Percentiles rank a stretch among this genome's conserved stretches.
Conservation (phyloP, 768 basidiomycete genomes). For the Xerocomellus intermedius region DNA sequence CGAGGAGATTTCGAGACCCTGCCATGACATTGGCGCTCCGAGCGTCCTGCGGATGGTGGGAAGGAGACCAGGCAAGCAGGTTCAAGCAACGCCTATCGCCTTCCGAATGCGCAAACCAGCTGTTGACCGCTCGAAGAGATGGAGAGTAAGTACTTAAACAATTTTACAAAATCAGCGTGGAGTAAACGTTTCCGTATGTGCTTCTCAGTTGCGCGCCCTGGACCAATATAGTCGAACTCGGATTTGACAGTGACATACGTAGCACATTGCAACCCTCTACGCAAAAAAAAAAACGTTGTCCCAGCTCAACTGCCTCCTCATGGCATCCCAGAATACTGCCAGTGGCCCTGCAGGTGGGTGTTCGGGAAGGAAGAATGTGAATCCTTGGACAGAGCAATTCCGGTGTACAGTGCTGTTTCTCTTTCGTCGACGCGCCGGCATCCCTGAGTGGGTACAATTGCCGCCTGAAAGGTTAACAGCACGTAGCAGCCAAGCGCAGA, state of each 20-base stretch:
- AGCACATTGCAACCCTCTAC: neutral
- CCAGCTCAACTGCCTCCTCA: slow-evolving; percentile 69
- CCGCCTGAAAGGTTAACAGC: slow-evolving; percentile 49
- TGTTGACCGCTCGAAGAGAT: neutral
- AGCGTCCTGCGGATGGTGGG: slow-evolving; percentile 10
- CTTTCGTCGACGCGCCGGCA: slow-evolving; percentile 25
- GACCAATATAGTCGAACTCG: neutral
- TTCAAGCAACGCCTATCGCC: neutral
- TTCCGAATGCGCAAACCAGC: neutral
- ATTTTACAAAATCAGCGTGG: neutral
- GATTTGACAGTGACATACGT: neutral
- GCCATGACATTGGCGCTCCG: slow-evolving; percentile 18
- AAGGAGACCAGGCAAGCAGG: slow-evolving; percentile 1
- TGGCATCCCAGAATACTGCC: slow-evolving; percentile 69
- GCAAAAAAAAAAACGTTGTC: slow-evolving; percentile 61
- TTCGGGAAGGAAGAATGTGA: slow-evolving; percentile 24
- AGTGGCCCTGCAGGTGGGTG: too few relatives aligned
- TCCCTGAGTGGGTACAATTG: slow-evolving; percentile 39
- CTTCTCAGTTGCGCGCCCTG: neutral
- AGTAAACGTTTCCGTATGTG: neutral
- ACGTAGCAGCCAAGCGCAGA: slow-evolving; percentile 71
- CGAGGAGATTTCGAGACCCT: slow-evolving; percentile 8
- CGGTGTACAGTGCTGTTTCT: slow-evolving; percentile 28
- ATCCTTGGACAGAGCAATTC: slow-evolving; percentile 44
- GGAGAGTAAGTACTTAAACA: neutral